Evolutionary conservation across 2,329 filamentous ascomycete species (phyloP).

Genomic region (Fusarium penzigii): DNA sequence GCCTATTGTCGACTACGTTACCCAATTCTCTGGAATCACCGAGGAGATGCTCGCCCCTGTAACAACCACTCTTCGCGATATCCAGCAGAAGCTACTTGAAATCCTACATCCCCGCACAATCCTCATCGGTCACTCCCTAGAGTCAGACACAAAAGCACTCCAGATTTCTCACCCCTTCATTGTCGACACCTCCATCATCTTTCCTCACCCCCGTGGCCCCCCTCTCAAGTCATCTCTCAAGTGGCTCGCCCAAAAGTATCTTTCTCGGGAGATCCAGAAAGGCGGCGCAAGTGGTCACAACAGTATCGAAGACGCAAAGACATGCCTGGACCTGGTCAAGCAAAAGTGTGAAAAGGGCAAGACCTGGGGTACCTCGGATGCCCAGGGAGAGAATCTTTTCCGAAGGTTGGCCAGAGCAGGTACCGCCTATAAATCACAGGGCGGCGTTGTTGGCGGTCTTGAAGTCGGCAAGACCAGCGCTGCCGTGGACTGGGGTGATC

Average conservation of each 20-base stretch:
- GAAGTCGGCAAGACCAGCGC: conserved; percentile 65
- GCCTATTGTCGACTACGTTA: conserved; percentile 91
- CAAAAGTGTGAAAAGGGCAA: conserved; percentile 95
- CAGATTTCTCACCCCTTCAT: conserved; percentile 90
- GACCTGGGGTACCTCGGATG: conserved; percentile 78
- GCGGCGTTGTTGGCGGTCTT: conserved; percentile 54
- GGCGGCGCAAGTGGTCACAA: conserved; percentile 77
- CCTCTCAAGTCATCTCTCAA: conserved; percentile 90
- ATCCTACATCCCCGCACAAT: conserved; percentile 74
- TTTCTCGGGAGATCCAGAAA: conserved; percentile 86
- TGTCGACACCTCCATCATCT: conserved; percentile 87
- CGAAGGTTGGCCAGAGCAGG: conserved; percentile 70
- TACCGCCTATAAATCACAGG: conserved; percentile 62
- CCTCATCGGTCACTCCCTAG: conserved; percentile 77
- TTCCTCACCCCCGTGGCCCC: conserved; percentile 84
- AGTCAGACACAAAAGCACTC: conserved; percentile 81
- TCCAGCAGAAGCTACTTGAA: conserved; percentile 74
- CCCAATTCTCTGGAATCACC: conserved; percentile 90
- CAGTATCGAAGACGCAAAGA: conserved; percentile 87
- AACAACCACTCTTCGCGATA: conserved; percentile 79
- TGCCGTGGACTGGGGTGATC: conserved; percentile 88
- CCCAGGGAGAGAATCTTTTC: conserved; percentile 85
- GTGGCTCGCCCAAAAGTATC: conserved; percentile 83
- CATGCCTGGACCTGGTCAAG: conserved; percentile 90
- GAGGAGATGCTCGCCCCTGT: conserved; percentile 78